These are phyloP conservation scores for Daldinia loculata DNA, from an alignment of 495 filamentous ascomycete genomes.

Conservation along the genomic window DNA sequence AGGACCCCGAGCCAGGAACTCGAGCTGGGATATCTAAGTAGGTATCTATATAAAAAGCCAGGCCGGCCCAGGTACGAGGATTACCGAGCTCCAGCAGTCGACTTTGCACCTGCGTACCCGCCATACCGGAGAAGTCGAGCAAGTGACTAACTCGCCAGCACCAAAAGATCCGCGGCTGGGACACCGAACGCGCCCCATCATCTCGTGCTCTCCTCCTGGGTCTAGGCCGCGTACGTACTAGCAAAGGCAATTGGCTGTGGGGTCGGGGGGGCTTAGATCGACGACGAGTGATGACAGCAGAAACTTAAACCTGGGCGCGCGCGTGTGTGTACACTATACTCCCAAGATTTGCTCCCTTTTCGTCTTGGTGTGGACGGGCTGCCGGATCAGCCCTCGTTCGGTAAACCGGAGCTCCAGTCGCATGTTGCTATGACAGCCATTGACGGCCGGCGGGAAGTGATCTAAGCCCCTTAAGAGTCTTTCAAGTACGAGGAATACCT, in stretches of 20 bases:
- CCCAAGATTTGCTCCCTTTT: neutral
- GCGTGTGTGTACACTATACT: neutral
- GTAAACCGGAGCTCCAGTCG: conserved; percentile 40
- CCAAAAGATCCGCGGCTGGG: conserved; percentile 29
- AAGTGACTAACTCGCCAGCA: conserved; percentile 16
- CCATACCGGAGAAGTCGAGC: conserved; percentile 23
- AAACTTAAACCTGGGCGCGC: conserved; percentile 17
- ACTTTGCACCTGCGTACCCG: conserved; percentile 23
- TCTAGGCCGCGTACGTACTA: conserved; percentile 11
- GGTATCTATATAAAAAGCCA: conserved; percentile 25
- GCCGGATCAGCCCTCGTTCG: conserved; percentile 40
- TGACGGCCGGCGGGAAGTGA: conserved; percentile 23
- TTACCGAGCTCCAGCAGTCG: conserved; percentile 30
- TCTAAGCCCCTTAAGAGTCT: neutral
- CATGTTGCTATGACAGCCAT: conserved; percentile 6
- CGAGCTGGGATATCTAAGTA: conserved; percentile 17
- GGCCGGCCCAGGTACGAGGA: conserved; percentile 15
- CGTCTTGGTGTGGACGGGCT: conserved; percentile 25
- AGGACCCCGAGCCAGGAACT: neutral
- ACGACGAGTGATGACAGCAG: conserved; percentile 35
- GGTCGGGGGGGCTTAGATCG: conserved; percentile 33
- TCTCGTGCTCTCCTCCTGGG: conserved; percentile 24
- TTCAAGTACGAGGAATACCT: neutral
- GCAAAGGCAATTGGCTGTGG: conserved; percentile 20
- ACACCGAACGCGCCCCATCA: conserved; percentile 9